Base-by-base conservation (phyloP, 2,329 filamentous ascomycete species). In the Fusarium buharicum region DNA sequence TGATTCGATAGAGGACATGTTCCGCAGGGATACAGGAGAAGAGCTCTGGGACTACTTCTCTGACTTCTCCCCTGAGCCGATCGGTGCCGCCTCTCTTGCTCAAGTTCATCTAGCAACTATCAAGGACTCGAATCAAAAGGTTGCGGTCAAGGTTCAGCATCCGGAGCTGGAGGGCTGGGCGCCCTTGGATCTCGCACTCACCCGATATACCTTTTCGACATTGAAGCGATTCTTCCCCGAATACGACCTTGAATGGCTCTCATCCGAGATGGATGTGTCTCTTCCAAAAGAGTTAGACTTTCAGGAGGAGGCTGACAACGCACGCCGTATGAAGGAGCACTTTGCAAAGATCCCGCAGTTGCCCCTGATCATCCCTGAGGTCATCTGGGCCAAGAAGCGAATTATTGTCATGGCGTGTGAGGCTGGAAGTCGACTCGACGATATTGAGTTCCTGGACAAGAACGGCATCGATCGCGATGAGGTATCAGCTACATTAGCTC, bases 71-170 rank as follows among this genome's bases (percentile, higher is more conserved):
- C 78, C 82, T 24, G 80, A 84, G 59, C 95, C 95, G 2, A 93
- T 97, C 66, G 95, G 95, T 34, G 94, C 95, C 1, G 95, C 95
- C 3, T 97, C 93, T 22, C 83, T 99, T 36, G 95, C 95, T 0
- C 95, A 99, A 74, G 95, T 99, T 2, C 95, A 99, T 74, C 81
- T 94, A 39, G 95, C 94, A 6, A 92, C 87, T 1, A 80, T 97
- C 49, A 92, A 89, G 69, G 91, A 90, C 59, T 92, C 87, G 0
- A 92, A 92, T 6, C 90, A 93, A 75, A 89, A 88, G 70, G 95
- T 99, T 10, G 95, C 95, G 0, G 95, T 99, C 70, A 99, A 99
- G 77, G 90, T 99, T 11, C 95, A 99, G 74, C 95, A 99, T 77
- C 95, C 95, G 2, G 84, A 86, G 4, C 79, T 99, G 51, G 91